Percentiles rank a stretch among this genome's conserved stretches.
phyloP scores from a whole-genome alignment of 768 basidiomycete species.

The Lactarius akahatsu region DNA sequence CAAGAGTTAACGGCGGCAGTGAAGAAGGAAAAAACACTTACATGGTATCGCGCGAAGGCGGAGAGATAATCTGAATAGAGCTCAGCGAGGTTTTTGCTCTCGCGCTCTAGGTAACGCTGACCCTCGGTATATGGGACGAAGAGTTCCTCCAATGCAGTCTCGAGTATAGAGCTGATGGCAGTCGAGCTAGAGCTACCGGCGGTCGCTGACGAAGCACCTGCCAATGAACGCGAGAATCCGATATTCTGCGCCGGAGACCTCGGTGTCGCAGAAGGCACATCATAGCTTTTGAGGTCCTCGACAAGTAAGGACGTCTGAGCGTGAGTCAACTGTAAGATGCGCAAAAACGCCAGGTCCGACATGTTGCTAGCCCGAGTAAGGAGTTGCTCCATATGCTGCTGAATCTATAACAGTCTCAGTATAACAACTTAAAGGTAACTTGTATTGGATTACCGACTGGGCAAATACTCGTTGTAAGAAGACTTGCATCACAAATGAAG shows the following conservation, averaged over 20 bases:
- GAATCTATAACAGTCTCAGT: constrained; percentile 58
- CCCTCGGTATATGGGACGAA: constrained; percentile 95
- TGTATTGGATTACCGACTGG: constrained; percentile 69
- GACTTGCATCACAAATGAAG: constrained; percentile 95
- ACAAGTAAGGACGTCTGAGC: constrained; percentile 73
- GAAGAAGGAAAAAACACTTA: constrained; percentile 40
- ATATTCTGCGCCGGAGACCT: constrained; percentile 62
- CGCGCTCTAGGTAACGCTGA: constrained; percentile 86
- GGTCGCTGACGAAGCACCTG: constrained; percentile 42
- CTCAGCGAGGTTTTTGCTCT: constrained; percentile 77
- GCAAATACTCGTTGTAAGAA: constrained; percentile 97
- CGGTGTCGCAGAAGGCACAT: constrained; percentile 66
- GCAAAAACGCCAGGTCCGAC: constrained; percentile 88
- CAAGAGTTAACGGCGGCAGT: constrained; percentile 1
- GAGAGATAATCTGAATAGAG: constrained; percentile 73
- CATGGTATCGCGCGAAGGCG: constrained; percentile 87
- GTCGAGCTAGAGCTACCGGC: constrained; percentile 48
- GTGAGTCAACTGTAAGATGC: constrained; percentile 86
- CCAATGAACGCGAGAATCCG: constrained; percentile 59
- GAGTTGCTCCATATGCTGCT: constrained; percentile 92
- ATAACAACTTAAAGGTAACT: not conserved
- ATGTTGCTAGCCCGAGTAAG: constrained; percentile 70
- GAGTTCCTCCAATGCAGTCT: constrained; percentile 92
- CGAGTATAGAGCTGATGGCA: constrained; percentile 79
- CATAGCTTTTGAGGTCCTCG: constrained; percentile 90